Conservation (phyloP, 1,139 yeast genomes). For the Williopsis jadinii region DNA sequence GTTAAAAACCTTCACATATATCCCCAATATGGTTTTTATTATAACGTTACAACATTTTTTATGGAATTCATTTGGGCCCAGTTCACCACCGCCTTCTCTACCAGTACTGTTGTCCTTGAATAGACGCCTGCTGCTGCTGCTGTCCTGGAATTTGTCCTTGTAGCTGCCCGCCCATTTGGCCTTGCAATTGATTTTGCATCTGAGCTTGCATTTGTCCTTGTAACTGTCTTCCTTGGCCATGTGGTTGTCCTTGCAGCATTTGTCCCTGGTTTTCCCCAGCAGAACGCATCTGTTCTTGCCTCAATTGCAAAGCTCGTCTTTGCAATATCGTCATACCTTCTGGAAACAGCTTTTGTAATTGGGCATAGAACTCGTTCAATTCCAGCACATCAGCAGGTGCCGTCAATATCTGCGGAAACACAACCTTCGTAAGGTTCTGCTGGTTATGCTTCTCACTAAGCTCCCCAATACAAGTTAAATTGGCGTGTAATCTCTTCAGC, state of each 20-base stretch:
- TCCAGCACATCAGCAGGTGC: slow-evolving; percentile 21
- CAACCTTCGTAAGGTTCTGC: slow-evolving; percentile 7
- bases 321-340: slow-evolving; percentile 20
- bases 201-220: too few relatives aligned
- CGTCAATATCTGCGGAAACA: slow-evolving; percentile 18
- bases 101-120: neutral
- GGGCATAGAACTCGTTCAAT: slow-evolving; percentile 18
- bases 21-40: too few relatives aligned
- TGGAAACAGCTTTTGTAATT: slow-evolving; percentile 20
- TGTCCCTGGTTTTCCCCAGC: slow-evolving; percentile 1
- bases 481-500: slow-evolving; percentile 21
- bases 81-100: neutral
- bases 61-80: too few relatives aligned
- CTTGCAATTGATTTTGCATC: too few relatives aligned
- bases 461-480: slow-evolving; percentile 23
- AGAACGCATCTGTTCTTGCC: slow-evolving; percentile 11
- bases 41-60: too few relatives aligned
- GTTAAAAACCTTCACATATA: slow-evolving; percentile 2
- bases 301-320: slow-evolving; percentile 11
- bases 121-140: slow-evolving; percentile 3
- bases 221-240: neutral
- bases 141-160: slow-evolving; percentile 5
- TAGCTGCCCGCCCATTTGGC: too few relatives aligned
- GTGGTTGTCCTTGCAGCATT: slow-evolving; percentile 6
- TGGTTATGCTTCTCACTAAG: slow-evolving; percentile 20